phyloP scores from a whole-genome alignment of 352 stramenopile species.

The Phytophthora sansomeana region DNA sequence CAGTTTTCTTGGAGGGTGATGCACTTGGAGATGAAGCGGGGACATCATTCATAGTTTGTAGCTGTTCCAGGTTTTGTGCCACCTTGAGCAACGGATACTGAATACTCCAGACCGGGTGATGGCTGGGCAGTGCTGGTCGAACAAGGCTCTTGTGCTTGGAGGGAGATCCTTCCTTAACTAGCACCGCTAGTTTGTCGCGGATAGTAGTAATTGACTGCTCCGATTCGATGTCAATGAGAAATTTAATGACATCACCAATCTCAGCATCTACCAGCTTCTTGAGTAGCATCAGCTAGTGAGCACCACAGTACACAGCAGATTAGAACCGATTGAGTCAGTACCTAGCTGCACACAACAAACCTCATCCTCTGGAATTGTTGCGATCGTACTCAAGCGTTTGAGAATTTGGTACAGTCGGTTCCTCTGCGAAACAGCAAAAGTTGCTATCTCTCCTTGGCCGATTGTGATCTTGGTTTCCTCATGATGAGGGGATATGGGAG shows the following conservation, averaged over 20 bases:
- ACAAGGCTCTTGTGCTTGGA: constrained; percentile 55
- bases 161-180: constrained; percentile 63
- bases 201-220: constrained; percentile 43
- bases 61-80: constrained; percentile 64
- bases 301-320: not conserved
- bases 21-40: constrained; percentile 9
- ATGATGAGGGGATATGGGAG: constrained; percentile 31
- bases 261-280: constrained; percentile 82
- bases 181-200: constrained; percentile 40
- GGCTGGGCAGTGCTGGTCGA: constrained; percentile 35
- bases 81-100: constrained; percentile 81
- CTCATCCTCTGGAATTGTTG: constrained; percentile 64
- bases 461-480: constrained; percentile 72
- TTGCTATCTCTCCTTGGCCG: constrained; percentile 37
- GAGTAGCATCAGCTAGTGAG: constrained; percentile 55
- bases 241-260: constrained; percentile 73
- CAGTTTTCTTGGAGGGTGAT: constrained; percentile 42
- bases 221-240: constrained; percentile 58
- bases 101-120: constrained; percentile 65
- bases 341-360: constrained; percentile 25
- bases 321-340: constrained; percentile 1
- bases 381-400: constrained; percentile 58
- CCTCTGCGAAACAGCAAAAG: constrained; percentile 59
- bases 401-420: constrained; percentile 73
- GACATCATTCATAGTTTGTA: constrained; percentile 22